Base-by-base conservation (phyloP, 345 rosid species). In the Sonneratia alba region DNA sequence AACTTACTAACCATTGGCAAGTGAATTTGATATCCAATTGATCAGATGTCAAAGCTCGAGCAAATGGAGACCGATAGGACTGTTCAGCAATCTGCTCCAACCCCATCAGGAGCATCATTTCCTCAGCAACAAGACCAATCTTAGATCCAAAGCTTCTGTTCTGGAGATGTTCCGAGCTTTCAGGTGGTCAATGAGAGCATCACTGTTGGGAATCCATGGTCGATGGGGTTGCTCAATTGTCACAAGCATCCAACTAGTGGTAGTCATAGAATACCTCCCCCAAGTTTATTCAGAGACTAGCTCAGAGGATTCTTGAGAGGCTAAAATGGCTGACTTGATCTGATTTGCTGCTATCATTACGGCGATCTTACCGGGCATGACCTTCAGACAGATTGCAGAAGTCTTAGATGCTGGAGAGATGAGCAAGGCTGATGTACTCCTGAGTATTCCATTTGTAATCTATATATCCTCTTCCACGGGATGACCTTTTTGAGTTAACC, bases 351-450 rank as follows among this genome's bases (percentile, higher is more conserved):
- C 85, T 49, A 67, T 82, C 32, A 51, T 77, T 74, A 79, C 87
- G 62, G 59, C 78, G 38, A 64, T 75, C 71, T 72, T 76, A 27
- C 89, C 87, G 27, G 84, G 86, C 71, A 61, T 80, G 65, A 84
- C 89, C 42, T 86, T 80, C 48, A 87, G 89, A 68, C 84, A 76
- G 72, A 82, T 84, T 74, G 76, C 87, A 0, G 87, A 84, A 78
- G 85, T 86, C 5, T 3, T 81, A 63, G 87, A 81, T 70, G 79
- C 81, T 74, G 87, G 86, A 70, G 84, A 82, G 45, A 77, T 78
- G 73, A 73, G 86, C 82, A 81, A 72, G 84, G 75, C 14, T 73
- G 21, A 27, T 36, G 14, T 68, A 13, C n/a, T 70, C 47, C 21
- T 37, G 24, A 40, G 32, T 56, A 36, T 43, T 34, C 45, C 27